Evolutionary conservation across 1,284 basidiomycete genomes (phyloP).

Genomic region (Termitomyces sp.): DNA sequence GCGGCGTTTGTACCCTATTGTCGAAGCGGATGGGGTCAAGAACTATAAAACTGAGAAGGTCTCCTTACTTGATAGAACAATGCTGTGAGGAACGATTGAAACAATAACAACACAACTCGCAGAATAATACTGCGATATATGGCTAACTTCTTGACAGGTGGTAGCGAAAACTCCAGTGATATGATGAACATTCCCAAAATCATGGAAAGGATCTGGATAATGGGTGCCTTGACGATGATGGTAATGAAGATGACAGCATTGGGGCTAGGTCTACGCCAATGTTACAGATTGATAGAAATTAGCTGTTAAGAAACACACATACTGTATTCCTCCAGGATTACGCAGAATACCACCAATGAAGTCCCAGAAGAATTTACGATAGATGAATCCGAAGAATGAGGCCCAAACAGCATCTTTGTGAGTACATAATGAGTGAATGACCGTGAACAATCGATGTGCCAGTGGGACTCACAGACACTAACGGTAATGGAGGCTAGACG

Average conservation of each 20-base stretch:
- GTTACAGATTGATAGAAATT: conserved; percentile 1
- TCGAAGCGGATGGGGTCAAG: background rate
- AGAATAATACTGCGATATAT: conserved; percentile 64
- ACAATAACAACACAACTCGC: conserved; percentile 57
- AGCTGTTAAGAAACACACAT: conserved; percentile 27
- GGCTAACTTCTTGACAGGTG: conserved; percentile 47
- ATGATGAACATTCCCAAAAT: conserved; percentile 52
- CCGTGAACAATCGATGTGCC: background rate
- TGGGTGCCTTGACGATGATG: conserved; percentile 69
- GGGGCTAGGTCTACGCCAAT: conserved; percentile 52
- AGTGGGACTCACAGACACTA: conserved; percentile 59
- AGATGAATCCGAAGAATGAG: conserved; percentile 70
- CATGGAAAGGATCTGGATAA: conserved; percentile 66
- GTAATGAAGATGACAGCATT: conserved; percentile 59
- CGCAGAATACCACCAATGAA: conserved; percentile 67
- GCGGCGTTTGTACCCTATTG: conserved; percentile 71
- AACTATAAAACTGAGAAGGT: background rate
- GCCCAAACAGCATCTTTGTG: conserved; percentile 72
- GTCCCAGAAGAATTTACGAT: conserved; percentile 92
- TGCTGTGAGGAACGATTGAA: conserved; percentile 62
- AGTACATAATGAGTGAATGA: conserved; percentile 8
- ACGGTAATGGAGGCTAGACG: conserved; percentile 70
- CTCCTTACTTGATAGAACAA: conserved; percentile 72
- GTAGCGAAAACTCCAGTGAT: conserved; percentile 64
- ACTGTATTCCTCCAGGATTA: conserved; percentile 78